These are phyloP conservation scores for Neopestalotiopsis clavispora DNA, from an alignment of 2,329 filamentous ascomycete species.

Conservation along the genomic window DNA sequence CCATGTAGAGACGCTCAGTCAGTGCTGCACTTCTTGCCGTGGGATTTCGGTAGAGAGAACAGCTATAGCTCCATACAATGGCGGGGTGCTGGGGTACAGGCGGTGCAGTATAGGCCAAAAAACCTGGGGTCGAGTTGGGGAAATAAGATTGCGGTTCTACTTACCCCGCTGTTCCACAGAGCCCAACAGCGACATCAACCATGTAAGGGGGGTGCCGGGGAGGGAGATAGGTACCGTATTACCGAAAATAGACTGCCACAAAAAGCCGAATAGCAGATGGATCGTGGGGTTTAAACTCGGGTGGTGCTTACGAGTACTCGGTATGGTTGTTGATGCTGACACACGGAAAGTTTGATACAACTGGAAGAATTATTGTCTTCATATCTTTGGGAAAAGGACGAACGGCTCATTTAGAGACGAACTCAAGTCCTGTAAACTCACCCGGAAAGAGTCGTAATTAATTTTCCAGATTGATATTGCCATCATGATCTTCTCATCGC, in stretches of 20 bases:
- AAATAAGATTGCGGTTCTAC: neutral
- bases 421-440: neutral
- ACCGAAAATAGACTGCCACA: neutral
- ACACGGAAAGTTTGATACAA: neutral
- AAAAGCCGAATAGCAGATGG: neutral
- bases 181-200: neutral
- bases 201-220: too few relatives aligned
- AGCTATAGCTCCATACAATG: neutral
- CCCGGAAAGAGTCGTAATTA: neutral
- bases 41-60: conserved; percentile 6
- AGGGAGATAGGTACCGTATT: neutral
- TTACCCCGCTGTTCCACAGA: conserved; percentile 5
- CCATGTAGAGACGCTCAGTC: too few relatives aligned
- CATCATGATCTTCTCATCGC: conserved; percentile 48
- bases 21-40: neutral
- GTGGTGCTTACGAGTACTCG: neutral
- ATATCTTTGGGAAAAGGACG: neutral
- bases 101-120: neutral
- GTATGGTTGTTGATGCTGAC: neutral
- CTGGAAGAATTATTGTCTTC: neutral
- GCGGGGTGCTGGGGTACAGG: neutral
- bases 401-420: neutral
- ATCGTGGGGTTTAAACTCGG: neutral
- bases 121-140: neutral
- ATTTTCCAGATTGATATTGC: neutral